Conservation (phyloP, 23 red algal species). For the Agarophyton chilense region DNA sequence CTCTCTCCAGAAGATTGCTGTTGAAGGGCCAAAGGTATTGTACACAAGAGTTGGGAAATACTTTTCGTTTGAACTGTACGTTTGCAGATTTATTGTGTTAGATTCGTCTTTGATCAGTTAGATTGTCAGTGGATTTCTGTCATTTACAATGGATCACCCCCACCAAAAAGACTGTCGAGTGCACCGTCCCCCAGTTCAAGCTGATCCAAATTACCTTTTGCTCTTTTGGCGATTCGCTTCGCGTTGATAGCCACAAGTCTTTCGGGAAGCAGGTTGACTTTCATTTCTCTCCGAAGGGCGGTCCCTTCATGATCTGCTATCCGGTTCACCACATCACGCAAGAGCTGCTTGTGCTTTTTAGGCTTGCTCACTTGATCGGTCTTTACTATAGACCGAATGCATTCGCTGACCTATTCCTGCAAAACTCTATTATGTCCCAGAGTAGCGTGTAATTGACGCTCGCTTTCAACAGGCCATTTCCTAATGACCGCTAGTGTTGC, state of each 20-base stretch:
- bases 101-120: not conserved
- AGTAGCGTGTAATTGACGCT: not conserved
- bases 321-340: not conserved
- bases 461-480: slow-evolving; percentile 53
- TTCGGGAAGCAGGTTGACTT: slow-evolving; percentile 49
- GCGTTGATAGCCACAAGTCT: slow-evolving; percentile 23
- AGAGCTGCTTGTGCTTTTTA: not conserved
- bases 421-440: slow-evolving; percentile 3
- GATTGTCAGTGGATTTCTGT: not conserved
- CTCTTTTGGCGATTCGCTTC: not conserved
- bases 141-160: slow-evolving; percentile 43
- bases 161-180: slow-evolving; percentile 59
- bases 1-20: no score
- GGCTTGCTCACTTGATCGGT: slow-evolving; percentile 9
- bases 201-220: slow-evolving; percentile 31
- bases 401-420: slow-evolving; percentile 5
- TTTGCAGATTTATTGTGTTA: slow-evolving; percentile 25
- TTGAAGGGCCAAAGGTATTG: no score
- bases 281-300: not conserved
- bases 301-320: slow-evolving; percentile 37
- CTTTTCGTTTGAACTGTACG: not conserved
- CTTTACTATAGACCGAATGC: not conserved
- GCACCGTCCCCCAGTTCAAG: slow-evolving; percentile 39
- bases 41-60: no score
- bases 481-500: slow-evolving; percentile 32